Evolutionary conservation across 2,329 filamentous ascomycete species (phyloP), one percentile per base, ranked within the genome.

Genomic region (Aspergillus pseudoglaucus): DNA sequence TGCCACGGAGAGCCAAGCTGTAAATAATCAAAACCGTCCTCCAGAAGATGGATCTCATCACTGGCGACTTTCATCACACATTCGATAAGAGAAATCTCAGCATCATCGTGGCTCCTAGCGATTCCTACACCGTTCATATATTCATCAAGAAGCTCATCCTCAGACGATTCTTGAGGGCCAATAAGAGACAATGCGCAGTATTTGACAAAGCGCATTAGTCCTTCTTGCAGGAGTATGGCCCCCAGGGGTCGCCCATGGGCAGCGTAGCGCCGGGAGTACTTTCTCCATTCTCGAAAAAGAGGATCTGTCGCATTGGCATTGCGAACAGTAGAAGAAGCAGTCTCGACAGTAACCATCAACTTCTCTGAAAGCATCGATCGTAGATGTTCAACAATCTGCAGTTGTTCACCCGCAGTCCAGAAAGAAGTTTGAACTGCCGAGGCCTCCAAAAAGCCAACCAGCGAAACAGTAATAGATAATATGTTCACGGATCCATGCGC

Each of bases 371-470:
- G 74, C 15, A 95, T 78, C 27, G 78, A 75, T 46, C 83, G 83
- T 30, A 95, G 70, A 42, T 82, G 79, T 51, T 86, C 80, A 14
- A 96, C 80, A 42, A 97, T 70, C 3, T 78, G 76, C 23, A 94
- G 70, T 46, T 90, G 82, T 55, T 93, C 87, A 3, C 81, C 78
- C 1, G 85, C 75, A 50, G 75, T 82, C 89, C 90, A 98, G 59
- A 96, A 91, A 52, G 84, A 80, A 8, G 85, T 81, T 62, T 90
- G 82, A 5, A 83, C 81, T 3, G 90, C 83, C 3, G 86, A 84
- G 18, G 90, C 90, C 61, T 91, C 83, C 45, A 98, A 71, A 63
- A 98, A 96, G 0, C 93, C 94, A 20, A 95, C 71, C n/a, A 98
- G 74, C 0, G 91, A 91, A 42, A 95, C 81, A 6, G 87, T 82